Base-by-base conservation (phyloP, 108 stramenopile genomes). In the Mayamaea pseudoterrestris region DNA sequence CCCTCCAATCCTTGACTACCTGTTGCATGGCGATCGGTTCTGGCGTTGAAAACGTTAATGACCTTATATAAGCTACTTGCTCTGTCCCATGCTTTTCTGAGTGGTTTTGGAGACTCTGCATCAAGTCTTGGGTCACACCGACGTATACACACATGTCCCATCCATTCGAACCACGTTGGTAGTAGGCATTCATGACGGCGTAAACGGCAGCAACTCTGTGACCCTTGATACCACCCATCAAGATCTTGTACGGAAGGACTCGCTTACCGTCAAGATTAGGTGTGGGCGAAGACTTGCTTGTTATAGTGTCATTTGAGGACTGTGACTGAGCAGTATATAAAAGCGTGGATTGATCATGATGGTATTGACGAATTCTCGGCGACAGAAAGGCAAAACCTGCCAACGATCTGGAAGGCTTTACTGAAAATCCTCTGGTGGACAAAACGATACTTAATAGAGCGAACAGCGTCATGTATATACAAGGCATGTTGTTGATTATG, bases 1-100 rank as follows among this genome's bases (percentile, higher is more conserved):
- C 34, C 35, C 53, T 68, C 90, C 90, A 92, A 24, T 66, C 58
- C 20, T 61, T 41, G 9, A 75, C 77, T 39, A 87, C 66, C 16
- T 78, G 69, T 57, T 79, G 64, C 90, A 92, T 92, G 28, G 80
- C 80, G 32, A 50, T 66, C 16, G 63, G 58, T 60, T 76, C 78
- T 14, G 80, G 83, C 50, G 68, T 71, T 5, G 69, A 36, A 72
- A 87, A 92, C 16, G 72, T 65, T 5, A 85, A 45, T 17, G 80
- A 80, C 7, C 85, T 69, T 4, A 88, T 67, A 50, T 77, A 57
- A 13, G 78, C 76, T 22, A 79, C 60, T n/a, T 30, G 27, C 7
- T 55, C 26, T n/a, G n/a, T n/a, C 7, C 45, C 53, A 27, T 35
- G 35, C 14, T 43, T 8, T 29, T 66, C 61, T 21, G 58, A 13